Evolutionary conservation across 768 basidiomycete species (phyloP).

Genomic region (Russula griseocarnosa): DNA sequence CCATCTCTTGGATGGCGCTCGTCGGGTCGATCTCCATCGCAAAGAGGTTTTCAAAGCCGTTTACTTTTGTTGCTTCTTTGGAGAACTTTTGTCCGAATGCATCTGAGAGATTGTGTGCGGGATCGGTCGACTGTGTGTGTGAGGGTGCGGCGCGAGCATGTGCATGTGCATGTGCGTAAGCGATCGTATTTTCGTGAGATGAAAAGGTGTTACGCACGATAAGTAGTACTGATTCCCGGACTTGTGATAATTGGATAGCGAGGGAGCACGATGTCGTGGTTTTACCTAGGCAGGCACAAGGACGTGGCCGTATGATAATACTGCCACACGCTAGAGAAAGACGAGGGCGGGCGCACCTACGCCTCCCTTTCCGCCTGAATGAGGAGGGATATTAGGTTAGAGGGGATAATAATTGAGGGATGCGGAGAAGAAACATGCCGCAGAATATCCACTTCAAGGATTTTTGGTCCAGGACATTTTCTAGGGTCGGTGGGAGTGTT

Average conservation of each 20-base stretch:
- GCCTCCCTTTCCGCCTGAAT: conserved; percentile 92
- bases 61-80: conserved; percentile 97
- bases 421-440: conserved; percentile 50
- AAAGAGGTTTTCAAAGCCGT: conserved; percentile 92
- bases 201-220: conserved; percentile 57
- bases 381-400: background rate
- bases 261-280: conserved; percentile 97
- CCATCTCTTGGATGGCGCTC: conserved; percentile 97
- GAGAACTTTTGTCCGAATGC: conserved; percentile 99
- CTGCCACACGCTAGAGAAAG: background rate
- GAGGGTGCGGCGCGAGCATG: background rate
- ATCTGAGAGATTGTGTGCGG: conserved; percentile 98
- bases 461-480: conserved; percentile 92
- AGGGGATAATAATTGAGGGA: background rate
- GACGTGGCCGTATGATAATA: background rate
- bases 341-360: conserved; percentile 60
- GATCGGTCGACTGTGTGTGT: conserved; percentile 86
- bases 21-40: conserved; percentile 99
- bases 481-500: conserved; percentile 76
- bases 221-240: conserved; percentile 91
- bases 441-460: conserved; percentile 99
- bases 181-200: too few relatives aligned
- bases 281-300: conserved; percentile 58
- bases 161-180: conserved; percentile 1
- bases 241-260: conserved; percentile 90